These are phyloP conservation scores for Aspergillus indologenus DNA, from an alignment of 495 filamentous ascomycete genomes.

Conservation along the genomic window DNA sequence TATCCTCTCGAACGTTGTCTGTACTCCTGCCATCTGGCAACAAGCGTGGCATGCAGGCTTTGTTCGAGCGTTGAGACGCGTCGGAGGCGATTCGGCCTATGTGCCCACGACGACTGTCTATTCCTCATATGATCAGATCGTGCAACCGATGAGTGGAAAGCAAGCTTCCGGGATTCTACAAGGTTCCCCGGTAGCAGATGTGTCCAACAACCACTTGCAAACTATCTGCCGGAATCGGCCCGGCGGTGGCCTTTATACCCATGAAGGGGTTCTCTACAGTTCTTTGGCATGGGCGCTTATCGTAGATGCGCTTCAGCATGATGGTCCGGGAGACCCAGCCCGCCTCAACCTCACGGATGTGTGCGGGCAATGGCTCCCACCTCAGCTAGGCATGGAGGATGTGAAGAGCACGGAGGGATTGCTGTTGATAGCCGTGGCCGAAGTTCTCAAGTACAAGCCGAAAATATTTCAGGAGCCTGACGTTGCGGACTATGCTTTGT, in stretches of 20 bases:
- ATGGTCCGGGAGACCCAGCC: slow-evolving; percentile 30
- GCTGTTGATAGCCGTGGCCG: slow-evolving; percentile 19
- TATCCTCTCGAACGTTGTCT: slow-evolving; percentile 18
- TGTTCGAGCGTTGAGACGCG: slow-evolving; percentile 31
- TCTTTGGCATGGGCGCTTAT: slow-evolving; percentile 41
- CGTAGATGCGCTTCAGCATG: slow-evolving; percentile 41
- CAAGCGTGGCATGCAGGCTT: slow-evolving; percentile 43
- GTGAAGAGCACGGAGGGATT: slow-evolving; percentile 35
- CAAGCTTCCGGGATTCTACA: slow-evolving; percentile 40
- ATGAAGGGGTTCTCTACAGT: slow-evolving; percentile 46
- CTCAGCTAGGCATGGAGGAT: slow-evolving; percentile 32
- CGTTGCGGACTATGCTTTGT: slow-evolving; percentile 24
- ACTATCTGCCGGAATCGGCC: slow-evolving; percentile 30
- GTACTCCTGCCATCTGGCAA: slow-evolving; percentile 37
- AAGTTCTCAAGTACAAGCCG: slow-evolving; percentile 14
- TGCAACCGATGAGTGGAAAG: slow-evolving; percentile 41
- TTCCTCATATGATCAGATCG: slow-evolving; percentile 43
- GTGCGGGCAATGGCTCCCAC: slow-evolving; percentile 29
- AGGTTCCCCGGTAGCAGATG: slow-evolving; percentile 36
- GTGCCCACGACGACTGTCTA: slow-evolving; percentile 51
- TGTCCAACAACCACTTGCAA: slow-evolving; percentile 46
- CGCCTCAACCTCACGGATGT: slow-evolving; percentile 29
- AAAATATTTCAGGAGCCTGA: slow-evolving; percentile 18
- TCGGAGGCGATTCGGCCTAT: slow-evolving; percentile 47
- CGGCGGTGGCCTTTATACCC: slow-evolving; percentile 41